Conservation (phyloP, 805 yeast species). For the Starmerella davenportii region DNA sequence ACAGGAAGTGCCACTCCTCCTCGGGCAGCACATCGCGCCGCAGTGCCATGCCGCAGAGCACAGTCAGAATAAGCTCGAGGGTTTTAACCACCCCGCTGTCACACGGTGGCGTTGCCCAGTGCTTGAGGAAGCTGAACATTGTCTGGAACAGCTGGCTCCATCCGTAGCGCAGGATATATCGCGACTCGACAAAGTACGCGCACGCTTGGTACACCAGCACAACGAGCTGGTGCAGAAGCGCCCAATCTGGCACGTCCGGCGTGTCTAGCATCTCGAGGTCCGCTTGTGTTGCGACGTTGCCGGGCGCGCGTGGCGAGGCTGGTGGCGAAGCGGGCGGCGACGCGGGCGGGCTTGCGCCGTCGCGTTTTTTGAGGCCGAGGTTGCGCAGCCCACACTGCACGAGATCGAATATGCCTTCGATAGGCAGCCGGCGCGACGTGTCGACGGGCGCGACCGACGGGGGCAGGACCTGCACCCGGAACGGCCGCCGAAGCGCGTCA, state of each 20-base stretch:
- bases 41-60: slow-evolving; percentile 19
- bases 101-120: slow-evolving; percentile 10
- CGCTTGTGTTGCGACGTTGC: too few relatives aligned
- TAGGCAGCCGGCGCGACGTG: slow-evolving; percentile 15
- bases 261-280: too few relatives aligned
- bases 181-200: slow-evolving; percentile 8
- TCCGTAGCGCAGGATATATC: slow-evolving; percentile 18
- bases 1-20: slow-evolving; percentile 20
- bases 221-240: slow-evolving; percentile 18
- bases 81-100: slow-evolving; percentile 1
- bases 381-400: slow-evolving; percentile 19
- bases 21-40: slow-evolving; percentile 22
- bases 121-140: slow-evolving; percentile 19
- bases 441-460: slow-evolving; percentile 1
- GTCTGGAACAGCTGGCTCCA: slow-evolving; percentile 27
- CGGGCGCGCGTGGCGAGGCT: too few relatives aligned
- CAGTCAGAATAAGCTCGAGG: slow-evolving; percentile 5
- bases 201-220: slow-evolving; percentile 16
- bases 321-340: too few relatives aligned
- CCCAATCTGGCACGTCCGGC: slow-evolving; percentile 20
- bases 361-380: not conserved
- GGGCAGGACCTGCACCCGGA: slow-evolving; percentile 10
- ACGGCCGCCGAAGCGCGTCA: slow-evolving; percentile 4
- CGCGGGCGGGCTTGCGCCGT: too few relatives aligned
- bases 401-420: slow-evolving; percentile 24